phyloP scores from a whole-genome alignment of 1,139 yeast genomes.

The Pneumocystis jirovecii region DNA sequence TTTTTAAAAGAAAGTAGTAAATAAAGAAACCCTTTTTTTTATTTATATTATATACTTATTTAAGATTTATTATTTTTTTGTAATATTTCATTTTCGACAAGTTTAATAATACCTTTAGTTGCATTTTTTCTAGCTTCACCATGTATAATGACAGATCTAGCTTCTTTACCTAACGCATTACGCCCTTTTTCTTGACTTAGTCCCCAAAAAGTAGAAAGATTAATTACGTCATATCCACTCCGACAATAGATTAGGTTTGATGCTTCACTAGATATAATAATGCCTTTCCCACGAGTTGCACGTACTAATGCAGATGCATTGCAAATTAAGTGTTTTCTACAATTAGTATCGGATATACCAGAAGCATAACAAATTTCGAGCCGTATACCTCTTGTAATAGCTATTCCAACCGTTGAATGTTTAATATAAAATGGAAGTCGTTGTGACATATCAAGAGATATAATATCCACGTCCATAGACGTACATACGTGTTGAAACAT shows the following conservation, averaged over 20 bases:
- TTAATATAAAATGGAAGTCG: slow-evolving; percentile 64
- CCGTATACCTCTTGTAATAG: slow-evolving; percentile 65
- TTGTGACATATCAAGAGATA: slow-evolving; percentile 52
- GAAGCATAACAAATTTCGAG: slow-evolving; percentile 64
- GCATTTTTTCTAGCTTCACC: slow-evolving; percentile 60
- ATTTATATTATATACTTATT: background rate
- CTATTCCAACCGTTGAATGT: slow-evolving; percentile 74
- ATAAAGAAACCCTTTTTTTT: background rate
- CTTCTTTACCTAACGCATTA: slow-evolving; percentile 42
- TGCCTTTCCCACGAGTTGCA: slow-evolving; percentile 66
- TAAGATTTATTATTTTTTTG: background rate
- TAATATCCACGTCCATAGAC: slow-evolving; percentile 60
- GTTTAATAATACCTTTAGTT: slow-evolving; percentile 26
- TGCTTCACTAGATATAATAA: slow-evolving; percentile 70
- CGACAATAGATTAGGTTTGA: slow-evolving; percentile 42
- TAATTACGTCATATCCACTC: slow-evolving; percentile 52
- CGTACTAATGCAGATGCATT: slow-evolving; percentile 67
- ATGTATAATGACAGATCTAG: slow-evolving; percentile 49
- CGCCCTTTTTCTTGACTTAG: slow-evolving; percentile 47
- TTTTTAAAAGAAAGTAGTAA: background rate
- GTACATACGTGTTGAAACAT: slow-evolving; percentile 62
- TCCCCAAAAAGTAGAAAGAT: slow-evolving; percentile 55
- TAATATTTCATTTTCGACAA: slow-evolving; percentile 5
- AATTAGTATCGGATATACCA: slow-evolving; percentile 31
- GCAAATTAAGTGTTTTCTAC: slow-evolving; percentile 47